Evolutionary conservation across 164 flowering plant species (phyloP), one percentile per base, ranked within the genome.

Genomic region (Echeveria elegans): DNA sequence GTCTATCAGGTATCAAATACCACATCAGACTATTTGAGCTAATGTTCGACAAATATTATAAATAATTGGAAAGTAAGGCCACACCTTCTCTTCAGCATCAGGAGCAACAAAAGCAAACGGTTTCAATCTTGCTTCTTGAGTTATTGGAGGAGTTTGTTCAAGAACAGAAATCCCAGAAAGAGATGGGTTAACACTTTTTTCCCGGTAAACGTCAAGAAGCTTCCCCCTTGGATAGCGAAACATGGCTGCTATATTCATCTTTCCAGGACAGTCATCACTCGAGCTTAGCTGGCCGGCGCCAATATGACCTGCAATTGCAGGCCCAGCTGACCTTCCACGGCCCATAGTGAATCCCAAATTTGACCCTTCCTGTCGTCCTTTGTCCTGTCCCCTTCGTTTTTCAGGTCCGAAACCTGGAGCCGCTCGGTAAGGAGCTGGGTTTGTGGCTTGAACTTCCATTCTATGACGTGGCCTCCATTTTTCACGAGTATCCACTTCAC

Each of bases 391-490:
- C 60, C 60, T 30, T 53, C 60, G 31, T 53, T 53, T 53, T 69
- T 86, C 98, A 48, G 66, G 68, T 9, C 89, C 89, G 77, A 87
- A 89, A 67, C 98, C 98, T 38, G 97, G 96, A 36, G 96, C 91
- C 73, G 87, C 77, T 65, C 97, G 96, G 71, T 82, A 76, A 1
- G 86, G 65, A 68, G 82, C 68, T 6, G 90, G 68, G 12, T 87
- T 86, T 59, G 75, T 71, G 23, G 89, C 67, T 69, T 81, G 88
- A 78, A 62, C 75, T 65, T 93, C 98, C 86, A 86, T 75, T 36
- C 96, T 76, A 70, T 89, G 97, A 28, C 97, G 92, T 36, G 98
- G 97, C 81, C 96, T 87, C 98, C 97, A 93, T 74, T 93, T 90
- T 73, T 93, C 97, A 76, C 96, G 97, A 76, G 92, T 73, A 64